Evolutionary conservation across 164 flowering plant genomes (phyloP).

Genomic region (Euptelea pleiosperma): DNA sequence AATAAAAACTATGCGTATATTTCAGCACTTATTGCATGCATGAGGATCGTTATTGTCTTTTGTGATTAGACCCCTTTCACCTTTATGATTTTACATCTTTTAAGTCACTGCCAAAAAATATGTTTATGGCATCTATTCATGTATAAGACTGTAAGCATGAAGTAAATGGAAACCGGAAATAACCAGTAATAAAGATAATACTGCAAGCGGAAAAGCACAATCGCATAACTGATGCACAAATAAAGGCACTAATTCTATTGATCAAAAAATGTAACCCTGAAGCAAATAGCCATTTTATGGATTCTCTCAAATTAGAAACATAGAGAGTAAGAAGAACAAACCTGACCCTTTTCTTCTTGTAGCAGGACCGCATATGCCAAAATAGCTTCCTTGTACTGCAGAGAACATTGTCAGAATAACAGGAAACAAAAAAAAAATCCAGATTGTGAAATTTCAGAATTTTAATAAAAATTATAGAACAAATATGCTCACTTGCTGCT

Average conservation of each 20-base stretch:
- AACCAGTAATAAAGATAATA: too few species aligned
- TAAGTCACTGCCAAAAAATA: too few species aligned
- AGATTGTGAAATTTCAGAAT: background rate
- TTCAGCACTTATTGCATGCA: too few species aligned
- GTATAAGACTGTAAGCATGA: too few species aligned
- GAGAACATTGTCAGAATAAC: background rate
- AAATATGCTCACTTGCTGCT: constrained; percentile 69
- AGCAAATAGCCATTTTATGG: background rate
- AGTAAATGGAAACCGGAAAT: too few species aligned
- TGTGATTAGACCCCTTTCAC: too few species aligned
- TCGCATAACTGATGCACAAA: too few species aligned
- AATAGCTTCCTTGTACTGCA: constrained; percentile 96
- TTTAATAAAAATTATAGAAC: background rate
- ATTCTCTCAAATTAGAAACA: background rate
- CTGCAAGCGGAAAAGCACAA: too few species aligned
- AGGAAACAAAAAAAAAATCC: background rate
- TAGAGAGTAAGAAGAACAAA: constrained; percentile 16
- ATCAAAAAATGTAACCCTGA: background rate
- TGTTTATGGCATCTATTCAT: too few species aligned
- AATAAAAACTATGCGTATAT: too few species aligned
- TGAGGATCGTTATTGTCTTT: too few species aligned
- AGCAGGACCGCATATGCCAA: constrained; percentile 76
- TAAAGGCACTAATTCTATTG: background rate
- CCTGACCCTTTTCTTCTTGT: constrained; percentile 53
- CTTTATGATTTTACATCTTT: too few species aligned